phyloP scores from a whole-genome alignment of 2,329 filamentous ascomycete genomes.

The Blastomyces percursus region DNA sequence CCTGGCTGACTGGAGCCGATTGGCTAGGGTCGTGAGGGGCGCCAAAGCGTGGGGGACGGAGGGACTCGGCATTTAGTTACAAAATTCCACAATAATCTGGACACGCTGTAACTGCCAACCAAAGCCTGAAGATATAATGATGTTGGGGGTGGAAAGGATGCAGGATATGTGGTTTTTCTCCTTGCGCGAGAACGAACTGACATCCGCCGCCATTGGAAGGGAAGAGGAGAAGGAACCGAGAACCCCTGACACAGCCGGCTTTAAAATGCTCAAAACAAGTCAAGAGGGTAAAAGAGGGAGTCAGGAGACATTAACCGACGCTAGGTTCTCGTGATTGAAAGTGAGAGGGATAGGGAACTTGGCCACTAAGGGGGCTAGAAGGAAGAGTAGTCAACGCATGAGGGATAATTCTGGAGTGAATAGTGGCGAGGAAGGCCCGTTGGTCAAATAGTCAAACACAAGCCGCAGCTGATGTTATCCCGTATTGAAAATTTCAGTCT shows the following conservation, averaged over 20 bases:
- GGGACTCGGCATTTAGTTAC: neutral
- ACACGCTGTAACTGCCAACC: neutral
- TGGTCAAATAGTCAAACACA: neutral
- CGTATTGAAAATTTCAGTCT: neutral
- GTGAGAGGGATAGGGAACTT: neutral
- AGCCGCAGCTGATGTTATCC: neutral
- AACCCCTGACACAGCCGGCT: neutral
- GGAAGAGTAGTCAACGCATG: neutral
- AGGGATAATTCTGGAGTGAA: neutral
- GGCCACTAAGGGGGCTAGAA: neutral
- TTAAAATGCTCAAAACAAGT: neutral
- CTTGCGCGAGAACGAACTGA: neutral
- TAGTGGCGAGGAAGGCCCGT: neutral
- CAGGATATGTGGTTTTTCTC: neutral
- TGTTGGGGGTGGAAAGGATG: neutral
- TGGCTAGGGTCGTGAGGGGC: neutral
- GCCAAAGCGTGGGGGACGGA: neutral
- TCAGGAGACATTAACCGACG: neutral
- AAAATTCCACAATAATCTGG: neutral
- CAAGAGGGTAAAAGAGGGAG: neutral
- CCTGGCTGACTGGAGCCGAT: neutral
- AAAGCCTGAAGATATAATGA: neutral
- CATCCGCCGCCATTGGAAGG: neutral
- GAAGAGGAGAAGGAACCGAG: neutral
- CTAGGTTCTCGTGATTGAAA: neutral